A percentile compares a stretch with the other conserved stretches of the same genome.
Conservation (phyloP, 768 basidiomycete species). For the Tricholoma flavovirens region DNA sequence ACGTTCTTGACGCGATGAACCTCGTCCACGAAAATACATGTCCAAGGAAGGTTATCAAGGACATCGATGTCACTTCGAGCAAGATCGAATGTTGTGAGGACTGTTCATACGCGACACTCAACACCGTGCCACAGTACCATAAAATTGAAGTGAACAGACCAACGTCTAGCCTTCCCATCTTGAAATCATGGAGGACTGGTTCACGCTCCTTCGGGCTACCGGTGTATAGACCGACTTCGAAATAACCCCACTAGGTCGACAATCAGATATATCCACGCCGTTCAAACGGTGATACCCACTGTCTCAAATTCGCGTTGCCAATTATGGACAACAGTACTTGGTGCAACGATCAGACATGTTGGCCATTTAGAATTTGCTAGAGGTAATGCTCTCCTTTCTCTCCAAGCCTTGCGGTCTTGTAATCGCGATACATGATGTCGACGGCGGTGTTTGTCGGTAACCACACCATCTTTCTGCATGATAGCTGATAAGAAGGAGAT, state of each 20-base stretch:
- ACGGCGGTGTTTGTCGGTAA: slow-evolving; percentile 61
- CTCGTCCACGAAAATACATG: slow-evolving; percentile 79
- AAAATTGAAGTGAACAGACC: slow-evolving; percentile 39
- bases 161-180: slow-evolving; percentile 77
- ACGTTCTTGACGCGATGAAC: slow-evolving; percentile 88
- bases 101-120: slow-evolving; percentile 31
- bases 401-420: slow-evolving; percentile 57
- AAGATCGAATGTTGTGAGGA: slow-evolving; percentile 76
- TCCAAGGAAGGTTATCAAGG: slow-evolving; percentile 66
- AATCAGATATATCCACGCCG: slow-evolving; percentile 1
- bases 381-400: slow-evolving; percentile 46
- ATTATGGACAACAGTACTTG: slow-evolving; percentile 76
- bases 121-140: not conserved
- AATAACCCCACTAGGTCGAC: slow-evolving; percentile 79
- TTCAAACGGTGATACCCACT: slow-evolving; percentile 30
- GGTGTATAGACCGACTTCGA: slow-evolving; percentile 75
- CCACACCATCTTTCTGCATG: slow-evolving; percentile 74
- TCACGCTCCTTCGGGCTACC: slow-evolving; percentile 48
- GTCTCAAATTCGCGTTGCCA: slow-evolving; percentile 89
- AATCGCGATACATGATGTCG: slow-evolving; percentile 58
- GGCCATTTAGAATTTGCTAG: slow-evolving; percentile 72
- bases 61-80: slow-evolving; percentile 66
- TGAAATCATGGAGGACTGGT: slow-evolving; percentile 63
- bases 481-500: slow-evolving; percentile 87
- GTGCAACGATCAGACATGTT: slow-evolving; percentile 84